phyloP scores from a whole-genome alignment of 164 flowering plant species.

The Kalanchoe fedtschenkoi region DNA sequence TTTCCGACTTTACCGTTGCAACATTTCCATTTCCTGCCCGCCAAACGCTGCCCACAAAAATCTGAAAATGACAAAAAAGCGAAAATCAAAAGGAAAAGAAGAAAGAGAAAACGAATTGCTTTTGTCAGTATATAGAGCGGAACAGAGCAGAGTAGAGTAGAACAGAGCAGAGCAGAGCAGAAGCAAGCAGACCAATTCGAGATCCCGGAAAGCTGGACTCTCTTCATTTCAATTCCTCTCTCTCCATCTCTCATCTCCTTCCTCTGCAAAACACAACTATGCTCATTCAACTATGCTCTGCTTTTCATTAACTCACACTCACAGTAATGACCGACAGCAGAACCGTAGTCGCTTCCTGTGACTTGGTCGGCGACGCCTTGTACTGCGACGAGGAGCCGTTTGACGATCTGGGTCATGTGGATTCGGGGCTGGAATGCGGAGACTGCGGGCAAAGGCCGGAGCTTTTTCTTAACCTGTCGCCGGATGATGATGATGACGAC shows the following conservation, averaged over 20 bases:
- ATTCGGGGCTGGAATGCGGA: constrained; percentile 2
- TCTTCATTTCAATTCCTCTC: not conserved
- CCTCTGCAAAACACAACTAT: not conserved
- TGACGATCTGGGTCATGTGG: constrained; percentile 14
- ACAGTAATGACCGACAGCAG: not conserved
- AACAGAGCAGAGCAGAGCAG: not conserved
- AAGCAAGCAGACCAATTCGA: constrained; percentile 1
- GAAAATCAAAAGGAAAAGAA: not conserved
- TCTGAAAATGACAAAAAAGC: no score
- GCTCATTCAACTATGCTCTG: not conserved
- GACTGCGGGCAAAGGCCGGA: constrained; percentile 4
- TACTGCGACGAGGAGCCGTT: constrained; percentile 38
- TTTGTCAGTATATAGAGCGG: not conserved
- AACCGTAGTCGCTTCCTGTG: not conserved
- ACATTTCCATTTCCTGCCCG: no score
- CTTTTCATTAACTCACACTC: not conserved
- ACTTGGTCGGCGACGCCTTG: constrained; percentile 21
- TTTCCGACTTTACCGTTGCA: no score
- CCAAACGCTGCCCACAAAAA: no score
- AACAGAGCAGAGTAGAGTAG: not conserved
- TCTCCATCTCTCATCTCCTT: constrained; percentile 6
- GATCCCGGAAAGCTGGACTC: not conserved
- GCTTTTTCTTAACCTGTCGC: constrained; percentile 11
- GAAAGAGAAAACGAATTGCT: not conserved
- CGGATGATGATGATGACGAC: constrained; percentile 30